These are phyloP conservation scores for Verticillium nonalfalfae DNA, from an alignment of 2,329 filamentous ascomycete genomes.

Conservation along the genomic window DNA sequence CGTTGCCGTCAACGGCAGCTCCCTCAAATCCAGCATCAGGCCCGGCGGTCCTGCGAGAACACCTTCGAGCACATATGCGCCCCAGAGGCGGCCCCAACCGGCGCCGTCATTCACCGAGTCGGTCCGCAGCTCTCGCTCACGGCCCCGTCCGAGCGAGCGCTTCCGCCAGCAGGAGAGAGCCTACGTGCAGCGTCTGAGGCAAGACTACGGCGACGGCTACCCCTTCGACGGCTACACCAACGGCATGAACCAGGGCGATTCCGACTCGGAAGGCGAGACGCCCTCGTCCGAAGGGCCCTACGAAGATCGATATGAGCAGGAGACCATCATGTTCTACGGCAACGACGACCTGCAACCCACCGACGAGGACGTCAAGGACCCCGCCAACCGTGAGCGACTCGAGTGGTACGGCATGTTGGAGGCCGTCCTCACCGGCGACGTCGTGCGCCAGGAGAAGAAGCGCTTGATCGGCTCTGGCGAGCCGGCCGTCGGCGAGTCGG, in stretches of 20 bases:
- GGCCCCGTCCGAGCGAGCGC: conserved; percentile 39
- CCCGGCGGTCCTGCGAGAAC: conserved; percentile 65
- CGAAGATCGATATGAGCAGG: conserved; percentile 84
- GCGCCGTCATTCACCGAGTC: conserved; percentile 36
- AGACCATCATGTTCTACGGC: conserved; percentile 87
- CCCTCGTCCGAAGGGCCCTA: conserved; percentile 78
- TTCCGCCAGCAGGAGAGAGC: conserved; percentile 82
- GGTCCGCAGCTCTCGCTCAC: conserved; percentile 45
- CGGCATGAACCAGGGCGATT: conserved; percentile 63
- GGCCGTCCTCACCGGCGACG: conserved; percentile 90
- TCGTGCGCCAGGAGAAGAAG: conserved; percentile 97
- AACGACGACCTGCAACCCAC: conserved; percentile 86
- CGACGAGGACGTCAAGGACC: conserved; percentile 82
- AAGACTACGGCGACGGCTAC: conserved; percentile 51
- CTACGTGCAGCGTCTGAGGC: conserved; percentile 85
- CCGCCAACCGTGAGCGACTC: conserved; percentile 79
- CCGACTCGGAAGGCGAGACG: conserved; percentile 86
- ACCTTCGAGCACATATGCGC: conserved; percentile 74
- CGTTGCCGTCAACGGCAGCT: conserved; percentile 7
- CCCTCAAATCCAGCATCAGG: conserved; percentile 40
- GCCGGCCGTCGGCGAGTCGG: conserved; percentile 49
- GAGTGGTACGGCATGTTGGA: conserved; percentile 99
- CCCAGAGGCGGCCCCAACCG: conserved; percentile 45
- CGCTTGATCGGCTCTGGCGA: conserved; percentile 75
- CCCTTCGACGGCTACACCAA: conserved; percentile 56